Percentiles rank a stretch among this genome's conserved stretches.
These are phyloP conservation scores for Penicillium turbatum DNA, from an alignment of 495 filamentous ascomycete genomes.

Conservation along the genomic window DNA sequence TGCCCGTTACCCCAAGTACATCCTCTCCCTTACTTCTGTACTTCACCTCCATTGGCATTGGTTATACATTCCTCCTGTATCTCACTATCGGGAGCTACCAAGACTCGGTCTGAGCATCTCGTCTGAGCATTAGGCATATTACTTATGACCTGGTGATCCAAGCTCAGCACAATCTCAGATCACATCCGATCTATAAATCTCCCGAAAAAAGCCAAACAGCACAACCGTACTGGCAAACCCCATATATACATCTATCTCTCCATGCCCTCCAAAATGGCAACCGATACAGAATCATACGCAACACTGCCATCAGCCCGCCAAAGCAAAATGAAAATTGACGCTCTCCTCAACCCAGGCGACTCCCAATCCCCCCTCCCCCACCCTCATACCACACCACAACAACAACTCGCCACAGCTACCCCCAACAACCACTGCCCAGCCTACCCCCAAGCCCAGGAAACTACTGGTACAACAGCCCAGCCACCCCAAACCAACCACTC, in stretches of 20 bases:
- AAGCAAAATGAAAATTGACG: conserved; percentile 41
- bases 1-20: conserved; percentile 10
- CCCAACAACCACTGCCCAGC: conserved; percentile 17
- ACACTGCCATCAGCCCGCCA: conserved; percentile 25
- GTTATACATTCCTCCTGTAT: conserved; percentile 1
- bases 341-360: conserved; percentile 31
- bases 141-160: background rate
- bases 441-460: conserved; percentile 29
- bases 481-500: conserved; percentile 15
- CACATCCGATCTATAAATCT: background rate
- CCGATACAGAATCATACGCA: conserved; percentile 19
- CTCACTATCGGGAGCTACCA: background rate
- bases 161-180: background rate
- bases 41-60: conserved; percentile 6
- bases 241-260: background rate
- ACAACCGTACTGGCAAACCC: background rate
- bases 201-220: background rate
- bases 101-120: background rate
- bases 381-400: conserved; percentile 23
- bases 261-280: conserved; percentile 12
- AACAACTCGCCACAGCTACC: conserved; percentile 12
- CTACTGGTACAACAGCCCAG: conserved; percentile 31
- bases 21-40: conserved; percentile 9
- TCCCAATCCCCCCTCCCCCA: conserved; percentile 20
- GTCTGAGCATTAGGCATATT: no score